phyloP scores from a whole-genome alignment of 352 stramenopile genomes.

The Nothophytophthora sp. region DNA sequence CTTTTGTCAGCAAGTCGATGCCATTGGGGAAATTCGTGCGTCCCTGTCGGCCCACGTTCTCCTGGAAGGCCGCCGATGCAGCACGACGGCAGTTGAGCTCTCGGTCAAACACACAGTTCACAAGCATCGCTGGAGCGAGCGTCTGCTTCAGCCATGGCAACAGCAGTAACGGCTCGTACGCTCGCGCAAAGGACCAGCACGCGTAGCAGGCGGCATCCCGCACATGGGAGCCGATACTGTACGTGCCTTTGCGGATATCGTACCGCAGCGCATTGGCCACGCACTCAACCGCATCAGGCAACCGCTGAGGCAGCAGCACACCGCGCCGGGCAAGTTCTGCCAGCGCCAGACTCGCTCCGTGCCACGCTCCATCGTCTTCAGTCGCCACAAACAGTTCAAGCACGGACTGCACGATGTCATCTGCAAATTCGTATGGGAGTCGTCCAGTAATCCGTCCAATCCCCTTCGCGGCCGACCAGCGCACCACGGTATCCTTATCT shows the following conservation, averaged over 20 bases:
- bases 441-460: conserved; percentile 96
- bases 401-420: conserved; percentile 97
- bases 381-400: conserved; percentile 93
- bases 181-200: conserved; percentile 97
- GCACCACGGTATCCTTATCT: conserved; percentile 96
- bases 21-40: conserved; percentile 95
- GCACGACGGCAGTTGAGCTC: conserved; percentile 98
- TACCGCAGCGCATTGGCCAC: conserved; percentile 93
- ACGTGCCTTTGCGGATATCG: conserved; percentile 93
- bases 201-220: conserved; percentile 98
- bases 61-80: conserved; percentile 97
- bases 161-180: conserved; percentile 93
- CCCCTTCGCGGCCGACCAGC: conserved; percentile 99
- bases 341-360: conserved; percentile 96
- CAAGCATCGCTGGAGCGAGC: conserved; percentile 92
- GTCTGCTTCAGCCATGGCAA: conserved; percentile 85
- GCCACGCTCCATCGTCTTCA: conserved; percentile 95
- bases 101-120: conserved; percentile 97
- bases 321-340: conserved; percentile 95
- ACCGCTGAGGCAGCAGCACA: conserved; percentile 92
- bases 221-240: conserved; percentile 97
- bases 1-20: conserved; percentile 96
- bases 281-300: conserved; percentile 93
- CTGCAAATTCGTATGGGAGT: conserved; percentile 93
- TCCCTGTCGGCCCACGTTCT: conserved; percentile 92